Evolutionary conservation across 192 early-diverging fungal species (phyloP).

Genomic region (Podila verticillata): DNA sequence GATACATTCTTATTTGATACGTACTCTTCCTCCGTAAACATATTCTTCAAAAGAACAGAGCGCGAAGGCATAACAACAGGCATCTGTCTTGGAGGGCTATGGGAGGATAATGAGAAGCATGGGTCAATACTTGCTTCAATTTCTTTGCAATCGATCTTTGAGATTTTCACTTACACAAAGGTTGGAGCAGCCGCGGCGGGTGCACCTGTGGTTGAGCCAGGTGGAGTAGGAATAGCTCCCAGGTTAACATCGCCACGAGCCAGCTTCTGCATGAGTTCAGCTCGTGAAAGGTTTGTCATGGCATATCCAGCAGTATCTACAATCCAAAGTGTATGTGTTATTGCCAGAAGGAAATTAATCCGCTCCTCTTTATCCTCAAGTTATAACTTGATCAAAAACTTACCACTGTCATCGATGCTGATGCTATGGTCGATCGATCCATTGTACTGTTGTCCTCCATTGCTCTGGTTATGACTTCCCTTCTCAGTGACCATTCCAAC

Average conservation of each 20-base stretch:
- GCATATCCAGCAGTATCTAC: slow-evolving; percentile 69
- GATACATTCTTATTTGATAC: slow-evolving; percentile 16
- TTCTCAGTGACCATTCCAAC: slow-evolving; percentile 81
- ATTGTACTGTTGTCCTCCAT: slow-evolving; percentile 58
- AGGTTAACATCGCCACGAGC: slow-evolving; percentile 63
- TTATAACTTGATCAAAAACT: neutral
- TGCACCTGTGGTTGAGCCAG: slow-evolving; percentile 20
- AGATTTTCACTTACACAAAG: slow-evolving; percentile 22
- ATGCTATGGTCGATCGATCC: slow-evolving; percentile 53
- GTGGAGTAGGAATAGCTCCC: slow-evolving; percentile 38
- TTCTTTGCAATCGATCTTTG: neutral
- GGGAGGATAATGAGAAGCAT: slow-evolving; percentile 7
- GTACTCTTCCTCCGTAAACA: slow-evolving; percentile 88
- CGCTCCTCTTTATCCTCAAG: neutral
- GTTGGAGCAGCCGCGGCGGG: slow-evolving; percentile 21
- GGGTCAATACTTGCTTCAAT: neutral
- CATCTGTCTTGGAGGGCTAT: slow-evolving; percentile 54
- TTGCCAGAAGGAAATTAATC: neutral
- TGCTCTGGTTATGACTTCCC: slow-evolving; percentile 44
- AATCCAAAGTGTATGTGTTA: neutral
- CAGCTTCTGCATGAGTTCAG: slow-evolving; percentile 85
- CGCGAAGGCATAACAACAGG: slow-evolving; percentile 67
- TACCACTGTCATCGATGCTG: slow-evolving; percentile 52
- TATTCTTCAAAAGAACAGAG: slow-evolving; percentile 82
- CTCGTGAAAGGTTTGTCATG: slow-evolving; percentile 74